phyloP scores from a whole-genome alignment of 345 rosid species.

The Syzygium aromaticum region DNA sequence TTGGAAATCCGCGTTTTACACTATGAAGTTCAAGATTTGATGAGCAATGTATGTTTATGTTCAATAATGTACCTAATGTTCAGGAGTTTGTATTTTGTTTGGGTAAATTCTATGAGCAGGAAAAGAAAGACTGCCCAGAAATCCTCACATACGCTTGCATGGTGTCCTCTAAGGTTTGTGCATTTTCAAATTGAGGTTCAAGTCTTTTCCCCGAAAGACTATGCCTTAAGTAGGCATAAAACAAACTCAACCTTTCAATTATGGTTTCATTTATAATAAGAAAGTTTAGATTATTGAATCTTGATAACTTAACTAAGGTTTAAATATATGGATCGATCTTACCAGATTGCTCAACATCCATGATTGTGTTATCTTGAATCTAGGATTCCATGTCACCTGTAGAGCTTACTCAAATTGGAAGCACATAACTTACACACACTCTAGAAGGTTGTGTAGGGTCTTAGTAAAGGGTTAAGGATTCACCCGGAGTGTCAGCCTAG shows the following conservation, averaged over 20 bases:
- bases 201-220: neutral
- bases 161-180: neutral
- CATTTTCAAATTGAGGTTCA: neutral
- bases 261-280: neutral
- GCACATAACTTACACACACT: neutral
- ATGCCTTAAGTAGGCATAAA: neutral
- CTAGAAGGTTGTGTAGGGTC: neutral
- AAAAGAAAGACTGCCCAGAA: neutral
- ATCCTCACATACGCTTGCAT: neutral
- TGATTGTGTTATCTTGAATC: neutral
- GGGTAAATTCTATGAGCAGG: neutral
- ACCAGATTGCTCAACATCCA: neutral
- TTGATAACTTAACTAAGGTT: neutral
- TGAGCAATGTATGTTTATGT: neutral
- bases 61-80: neutral
- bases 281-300: neutral
- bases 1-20: too few species aligned
- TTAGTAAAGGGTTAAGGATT: neutral
- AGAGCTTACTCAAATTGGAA: neutral
- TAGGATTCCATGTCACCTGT: neutral
- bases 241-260: neutral
- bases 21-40: too few species aligned
- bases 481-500: neutral
- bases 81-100: neutral
- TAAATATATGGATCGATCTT: neutral